These are phyloP conservation scores for Ceratocystis ficicola DNA, from an alignment of 2,329 filamentous ascomycete genomes.

Conservation along the genomic window DNA sequence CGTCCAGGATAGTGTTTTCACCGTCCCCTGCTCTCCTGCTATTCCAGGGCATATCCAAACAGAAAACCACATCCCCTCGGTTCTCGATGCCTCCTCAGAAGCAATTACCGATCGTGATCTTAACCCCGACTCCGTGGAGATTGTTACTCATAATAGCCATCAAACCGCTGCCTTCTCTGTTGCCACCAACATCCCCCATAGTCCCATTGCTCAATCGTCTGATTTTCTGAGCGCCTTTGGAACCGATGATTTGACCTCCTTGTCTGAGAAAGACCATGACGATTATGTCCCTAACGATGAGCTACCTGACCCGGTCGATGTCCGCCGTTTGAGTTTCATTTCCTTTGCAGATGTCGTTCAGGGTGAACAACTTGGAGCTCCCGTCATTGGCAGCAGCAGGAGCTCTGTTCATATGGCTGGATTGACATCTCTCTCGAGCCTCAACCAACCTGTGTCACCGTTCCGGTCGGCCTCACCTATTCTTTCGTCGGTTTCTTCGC, in stretches of 20 bases:
- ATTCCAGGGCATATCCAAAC: constrained; percentile 89
- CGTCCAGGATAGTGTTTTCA: constrained; percentile 64
- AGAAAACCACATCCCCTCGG: constrained; percentile 85
- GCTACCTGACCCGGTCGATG: constrained; percentile 41
- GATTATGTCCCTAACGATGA: constrained; percentile 60
- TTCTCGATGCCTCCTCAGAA: constrained; percentile 79
- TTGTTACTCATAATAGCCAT: constrained; percentile 75
- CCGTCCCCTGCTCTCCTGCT: constrained; percentile 64
- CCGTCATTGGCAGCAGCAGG: constrained; percentile 41
- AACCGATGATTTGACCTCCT: constrained; percentile 46
- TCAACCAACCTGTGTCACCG: constrained; percentile 65
- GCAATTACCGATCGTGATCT: constrained; percentile 80
- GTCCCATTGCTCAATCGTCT: constrained; percentile 30
- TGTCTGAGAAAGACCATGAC: constrained; percentile 38
- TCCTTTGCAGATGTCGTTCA: constrained; percentile 95
- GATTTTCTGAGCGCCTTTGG: constrained; percentile 39
- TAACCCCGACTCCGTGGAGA: constrained; percentile 82
- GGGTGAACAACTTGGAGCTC: constrained; percentile 56
- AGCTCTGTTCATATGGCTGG: constrained; percentile 61
- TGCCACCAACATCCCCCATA: constrained; percentile 33
- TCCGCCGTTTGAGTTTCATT: constrained; percentile 82
- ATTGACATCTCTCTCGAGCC: constrained; percentile 44
- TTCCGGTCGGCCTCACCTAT: constrained; percentile 36
- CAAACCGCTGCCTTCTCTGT: constrained; percentile 64
- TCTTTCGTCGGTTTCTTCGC: constrained; percentile 57